phyloP scores from a whole-genome alignment of 2,329 filamentous ascomycete species.

The Rhytidhysteron rufulum region DNA sequence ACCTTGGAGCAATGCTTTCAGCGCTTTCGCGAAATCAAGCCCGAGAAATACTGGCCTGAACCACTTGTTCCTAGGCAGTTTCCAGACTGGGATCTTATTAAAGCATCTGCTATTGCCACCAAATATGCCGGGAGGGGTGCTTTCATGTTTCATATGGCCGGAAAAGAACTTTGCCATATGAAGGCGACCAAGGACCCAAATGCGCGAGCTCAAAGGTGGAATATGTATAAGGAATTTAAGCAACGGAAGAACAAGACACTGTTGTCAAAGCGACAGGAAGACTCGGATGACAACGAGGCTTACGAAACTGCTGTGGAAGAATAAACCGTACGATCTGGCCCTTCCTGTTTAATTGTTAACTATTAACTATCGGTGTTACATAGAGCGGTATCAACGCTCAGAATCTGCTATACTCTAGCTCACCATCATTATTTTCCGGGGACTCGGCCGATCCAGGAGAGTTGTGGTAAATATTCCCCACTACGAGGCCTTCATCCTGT shows the following conservation, averaged over 20 bases:
- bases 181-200: conserved; percentile 21
- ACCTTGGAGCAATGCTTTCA: conserved; percentile 16
- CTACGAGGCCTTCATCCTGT: too few species aligned
- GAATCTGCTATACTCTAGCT: too few species aligned
- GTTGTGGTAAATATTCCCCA: too few species aligned
- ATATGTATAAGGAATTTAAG: conserved; percentile 27
- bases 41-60: conserved; percentile 11
- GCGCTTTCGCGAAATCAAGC: conserved; percentile 17
- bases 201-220: conserved; percentile 13
- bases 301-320: background rate
- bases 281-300: conserved; percentile 16
- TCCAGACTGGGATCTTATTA: conserved; percentile 43
- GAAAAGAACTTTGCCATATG: conserved; percentile 35
- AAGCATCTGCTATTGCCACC: conserved; percentile 42
- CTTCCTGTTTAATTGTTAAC: too few species aligned
- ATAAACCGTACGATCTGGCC: too few species aligned
- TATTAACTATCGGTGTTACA: too few species aligned
- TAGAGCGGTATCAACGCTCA: too few species aligned
- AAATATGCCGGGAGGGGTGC: conserved; percentile 15
- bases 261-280: conserved; percentile 12
- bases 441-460: too few species aligned
- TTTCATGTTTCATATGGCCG: conserved; percentile 40
- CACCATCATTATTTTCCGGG: too few species aligned
- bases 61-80: conserved; percentile 9
- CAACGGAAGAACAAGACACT: conserved; percentile 23